These are phyloP conservation scores for Epichloe sibirici DNA, from an alignment of 2,329 filamentous ascomycete species.

Conservation along the genomic window DNA sequence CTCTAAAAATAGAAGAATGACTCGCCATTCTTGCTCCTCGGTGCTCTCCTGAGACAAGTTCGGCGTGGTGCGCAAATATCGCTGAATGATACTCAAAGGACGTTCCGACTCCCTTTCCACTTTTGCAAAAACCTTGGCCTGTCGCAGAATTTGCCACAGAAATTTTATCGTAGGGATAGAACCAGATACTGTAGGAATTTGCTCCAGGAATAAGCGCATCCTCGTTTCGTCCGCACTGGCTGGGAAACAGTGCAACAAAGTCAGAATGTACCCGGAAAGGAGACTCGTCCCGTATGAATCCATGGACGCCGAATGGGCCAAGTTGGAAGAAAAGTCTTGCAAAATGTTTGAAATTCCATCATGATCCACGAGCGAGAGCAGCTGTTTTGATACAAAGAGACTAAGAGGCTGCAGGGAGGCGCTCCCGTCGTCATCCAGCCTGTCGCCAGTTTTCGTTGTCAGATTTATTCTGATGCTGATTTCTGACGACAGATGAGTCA, in stretches of 20 bases:
- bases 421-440: slow-evolving; percentile 1
- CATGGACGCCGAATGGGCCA: slow-evolving; percentile 18
- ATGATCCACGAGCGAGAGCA: slow-evolving; percentile 62
- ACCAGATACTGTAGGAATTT: slow-evolving; percentile 32
- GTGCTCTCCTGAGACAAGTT: slow-evolving; percentile 9
- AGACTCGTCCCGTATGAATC: slow-evolving; percentile 41
- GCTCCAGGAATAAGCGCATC: slow-evolving; percentile 72
- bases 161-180: slow-evolving; percentile 50
- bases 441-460: slow-evolving; percentile 7
- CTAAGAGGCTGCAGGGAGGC: slow-evolving; percentile 22
- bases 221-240: slow-evolving; percentile 73
- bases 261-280: slow-evolving; percentile 76
- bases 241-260: slow-evolving; percentile 76
- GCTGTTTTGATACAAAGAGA: slow-evolving; percentile 50
- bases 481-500: slow-evolving; percentile 38
- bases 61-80: slow-evolving; percentile 20
- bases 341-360: slow-evolving; percentile 49
- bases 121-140: slow-evolving; percentile 28
- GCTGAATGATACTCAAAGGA: slow-evolving; percentile 17
- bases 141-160: slow-evolving; percentile 58
- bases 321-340: slow-evolving; percentile 20
- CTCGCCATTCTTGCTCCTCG: slow-evolving; percentile 60
- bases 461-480: slow-evolving; percentile 26
- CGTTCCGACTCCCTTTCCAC: slow-evolving; percentile 18
- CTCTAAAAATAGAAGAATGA: slow-evolving; percentile 82